Evolutionary conservation across 345 rosid genomes (phyloP).

Genomic region (Cochlearia excelsa): DNA sequence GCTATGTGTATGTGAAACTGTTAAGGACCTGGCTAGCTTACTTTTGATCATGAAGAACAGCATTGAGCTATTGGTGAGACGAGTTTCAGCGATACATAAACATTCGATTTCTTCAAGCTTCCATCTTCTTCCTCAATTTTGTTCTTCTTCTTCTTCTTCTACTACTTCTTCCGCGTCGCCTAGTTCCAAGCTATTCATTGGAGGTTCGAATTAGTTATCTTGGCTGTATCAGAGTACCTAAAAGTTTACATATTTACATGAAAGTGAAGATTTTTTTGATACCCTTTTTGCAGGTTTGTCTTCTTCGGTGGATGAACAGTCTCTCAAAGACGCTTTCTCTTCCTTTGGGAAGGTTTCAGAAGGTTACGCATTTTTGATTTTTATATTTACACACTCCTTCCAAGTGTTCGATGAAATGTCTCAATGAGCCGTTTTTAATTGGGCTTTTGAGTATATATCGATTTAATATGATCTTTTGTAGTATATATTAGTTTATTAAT

Average conservation of each 20-base stretch:
- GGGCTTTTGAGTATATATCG: slow-evolving; percentile 1
- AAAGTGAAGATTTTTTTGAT: not conserved
- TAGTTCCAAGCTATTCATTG: slow-evolving; percentile 61
- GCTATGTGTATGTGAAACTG: too few relatives aligned
- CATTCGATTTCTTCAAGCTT: slow-evolving; percentile 11
- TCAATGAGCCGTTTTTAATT: slow-evolving; percentile 17
- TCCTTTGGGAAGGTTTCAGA: slow-evolving; percentile 63
- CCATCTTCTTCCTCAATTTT: slow-evolving; percentile 1
- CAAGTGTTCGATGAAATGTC: slow-evolving; percentile 56
- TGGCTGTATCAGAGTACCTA: too few relatives aligned
- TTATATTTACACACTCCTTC: slow-evolving; percentile 1
- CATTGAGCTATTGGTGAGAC: slow-evolving; percentile 18
- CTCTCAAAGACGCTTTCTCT: slow-evolving; percentile 74
- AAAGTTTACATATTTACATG: not conserved
- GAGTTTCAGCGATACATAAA: slow-evolving; percentile 6
- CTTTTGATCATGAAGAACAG: slow-evolving; percentile 12
- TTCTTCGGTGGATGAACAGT: slow-evolving; percentile 73
- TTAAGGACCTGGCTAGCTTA: too few relatives aligned
- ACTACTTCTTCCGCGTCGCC: slow-evolving; percentile 34
- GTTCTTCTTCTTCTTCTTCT: slow-evolving; percentile 9
- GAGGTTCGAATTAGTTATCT: slow-evolving; percentile 42
- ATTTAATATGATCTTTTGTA: not conserved
- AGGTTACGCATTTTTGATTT: slow-evolving; percentile 35
- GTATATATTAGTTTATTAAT: not conserved
- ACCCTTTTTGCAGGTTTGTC: slow-evolving; percentile 55